A percentile compares a stretch with the other conserved stretches of the same genome.
Evolutionary conservation across 1,139 yeast genomes (phyloP).

Genomic region (Groenewaldozyma auringiensis): DNA sequence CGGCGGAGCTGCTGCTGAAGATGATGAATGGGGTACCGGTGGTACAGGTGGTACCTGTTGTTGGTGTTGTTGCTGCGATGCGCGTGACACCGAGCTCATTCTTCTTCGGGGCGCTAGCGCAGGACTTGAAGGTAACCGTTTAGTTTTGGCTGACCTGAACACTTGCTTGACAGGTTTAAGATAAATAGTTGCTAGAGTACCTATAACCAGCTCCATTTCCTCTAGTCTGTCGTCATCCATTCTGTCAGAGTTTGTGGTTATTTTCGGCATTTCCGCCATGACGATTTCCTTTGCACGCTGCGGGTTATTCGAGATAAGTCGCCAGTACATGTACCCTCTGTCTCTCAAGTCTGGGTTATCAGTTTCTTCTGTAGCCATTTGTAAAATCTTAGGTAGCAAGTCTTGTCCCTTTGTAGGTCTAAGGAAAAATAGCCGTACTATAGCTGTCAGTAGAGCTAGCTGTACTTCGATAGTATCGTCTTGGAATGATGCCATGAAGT

Average conservation of each 20-base stretch:
- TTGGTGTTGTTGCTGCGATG: neutral
- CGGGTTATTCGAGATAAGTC: slow-evolving; percentile 51
- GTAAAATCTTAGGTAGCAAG: slow-evolving; percentile 52
- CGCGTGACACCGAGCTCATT: slow-evolving; percentile 3
- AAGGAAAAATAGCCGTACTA: slow-evolving; percentile 58
- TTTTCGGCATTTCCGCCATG: slow-evolving; percentile 52
- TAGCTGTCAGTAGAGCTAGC: slow-evolving; percentile 63
- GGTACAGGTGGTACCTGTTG: neutral
- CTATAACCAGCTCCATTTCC: slow-evolving; percentile 76
- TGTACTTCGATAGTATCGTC: slow-evolving; percentile 71
- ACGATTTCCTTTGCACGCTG: slow-evolving; percentile 46
- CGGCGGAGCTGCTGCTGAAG: neutral
- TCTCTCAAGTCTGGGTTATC: slow-evolving; percentile 81
- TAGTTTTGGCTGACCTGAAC: slow-evolving; percentile 58
- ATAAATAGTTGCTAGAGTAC: slow-evolving; percentile 76
- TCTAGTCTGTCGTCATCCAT: slow-evolving; percentile 65
- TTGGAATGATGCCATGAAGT: slow-evolving; percentile 41
- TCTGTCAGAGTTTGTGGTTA: slow-evolving; percentile 60
- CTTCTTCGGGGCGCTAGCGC: slow-evolving; percentile 42
- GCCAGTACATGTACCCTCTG: slow-evolving; percentile 81
- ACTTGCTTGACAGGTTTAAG: slow-evolving; percentile 75
- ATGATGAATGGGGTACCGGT: neutral
- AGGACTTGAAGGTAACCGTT: slow-evolving; percentile 50
- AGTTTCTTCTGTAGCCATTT: slow-evolving; percentile 65
- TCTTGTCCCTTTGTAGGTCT: slow-evolving; percentile 50